Base-by-base conservation (phyloP, 2,329 filamentous ascomycete species). In the Xylaria multiplex region DNA sequence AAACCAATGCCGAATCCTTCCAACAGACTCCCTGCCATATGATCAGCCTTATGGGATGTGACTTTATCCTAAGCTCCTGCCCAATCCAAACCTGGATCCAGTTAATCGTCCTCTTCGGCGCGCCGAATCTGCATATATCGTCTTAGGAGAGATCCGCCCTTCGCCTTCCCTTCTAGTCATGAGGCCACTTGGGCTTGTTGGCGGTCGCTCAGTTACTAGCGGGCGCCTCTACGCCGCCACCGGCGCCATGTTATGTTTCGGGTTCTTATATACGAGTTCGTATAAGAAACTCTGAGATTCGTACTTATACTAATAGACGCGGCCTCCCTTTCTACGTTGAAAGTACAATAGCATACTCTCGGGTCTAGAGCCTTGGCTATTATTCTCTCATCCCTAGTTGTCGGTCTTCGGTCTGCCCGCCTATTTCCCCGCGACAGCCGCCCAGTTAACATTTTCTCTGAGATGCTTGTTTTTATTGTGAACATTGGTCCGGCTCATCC, bases 41-140 rank as follows among this genome's bases (percentile, higher is more conserved):
- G 56, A 67, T 69, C 67, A 69, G 67, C 64, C 67, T 69, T 69
- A 67, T 62, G 54, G 52, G 50, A 64, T 62, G 54, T 65, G 50
- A 67, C 67, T 62, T 60, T 62, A 55, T 56, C 60, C 32, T 55
- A 67, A 40, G 45, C 49, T 55, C 40, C 60, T 64, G 57, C 53
- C 66, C 56, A 58, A 64, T 59, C 40, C 22, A 42, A 64, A 57
- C 45, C 9, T 27, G 45, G 37, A 43, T 53, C 30, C 46, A 55
- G 24, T 40, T 30, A 58, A 40, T 43, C 52, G 43, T 46, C 59
- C 40, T 53, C 30, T 54, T 37, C 24, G 58, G 53, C 50, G 32
- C 52, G 35, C 35, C 64, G 48, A 57, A 37, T 59, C 55, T 60
- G 56, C 56, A 55, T 58, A 35, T 37, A 46, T 64, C 43, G 19